A percentile compares a stretch with the other conserved stretches of the same genome.
phyloP scores from a whole-genome alignment of 176 grass and related monocot genomes.

The Miscanthus lutarioriparius region DNA sequence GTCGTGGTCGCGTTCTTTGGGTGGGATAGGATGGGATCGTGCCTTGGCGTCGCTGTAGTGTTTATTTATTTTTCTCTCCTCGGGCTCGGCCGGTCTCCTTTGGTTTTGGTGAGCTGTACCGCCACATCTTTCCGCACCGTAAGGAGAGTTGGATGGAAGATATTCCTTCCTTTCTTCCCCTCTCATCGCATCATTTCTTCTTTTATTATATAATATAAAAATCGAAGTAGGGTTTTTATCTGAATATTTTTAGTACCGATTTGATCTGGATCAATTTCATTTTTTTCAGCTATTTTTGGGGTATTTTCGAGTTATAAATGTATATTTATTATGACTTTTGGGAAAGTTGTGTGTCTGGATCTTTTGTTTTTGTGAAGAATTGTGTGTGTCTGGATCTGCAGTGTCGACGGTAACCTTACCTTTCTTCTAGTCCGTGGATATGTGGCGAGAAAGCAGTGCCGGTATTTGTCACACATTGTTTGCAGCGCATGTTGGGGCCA shows the following conservation, averaged over 20 bases:
- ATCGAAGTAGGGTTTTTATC: neutral
- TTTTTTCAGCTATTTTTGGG: neutral
- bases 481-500: neutral
- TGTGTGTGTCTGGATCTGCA: slow-evolving; percentile 33
- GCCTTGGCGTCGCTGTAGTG: slow-evolving; percentile 3
- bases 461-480: slow-evolving; percentile 43
- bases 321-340: neutral
- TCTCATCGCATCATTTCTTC: neutral
- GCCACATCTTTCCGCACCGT: slow-evolving; percentile 12
- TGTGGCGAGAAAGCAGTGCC: slow-evolving; percentile 1
- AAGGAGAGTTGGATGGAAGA: slow-evolving; percentile 12
- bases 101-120: slow-evolving; percentile 38
- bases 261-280: slow-evolving; percentile 2
- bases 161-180: neutral
- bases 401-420: slow-evolving; percentile 28
- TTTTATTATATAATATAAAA: neutral
- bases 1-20: slow-evolving; percentile 23
- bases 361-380: neutral
- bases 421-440: neutral
- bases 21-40: neutral
- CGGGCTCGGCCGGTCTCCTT: slow-evolving; percentile 24
- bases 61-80: slow-evolving; percentile 41
- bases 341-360: slow-evolving; percentile 25
- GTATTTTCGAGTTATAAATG: neutral
- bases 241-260: neutral